phyloP scores from a whole-genome alignment of 352 stramenopile genomes.

The Phytopythium cucurbitacearum region DNA sequence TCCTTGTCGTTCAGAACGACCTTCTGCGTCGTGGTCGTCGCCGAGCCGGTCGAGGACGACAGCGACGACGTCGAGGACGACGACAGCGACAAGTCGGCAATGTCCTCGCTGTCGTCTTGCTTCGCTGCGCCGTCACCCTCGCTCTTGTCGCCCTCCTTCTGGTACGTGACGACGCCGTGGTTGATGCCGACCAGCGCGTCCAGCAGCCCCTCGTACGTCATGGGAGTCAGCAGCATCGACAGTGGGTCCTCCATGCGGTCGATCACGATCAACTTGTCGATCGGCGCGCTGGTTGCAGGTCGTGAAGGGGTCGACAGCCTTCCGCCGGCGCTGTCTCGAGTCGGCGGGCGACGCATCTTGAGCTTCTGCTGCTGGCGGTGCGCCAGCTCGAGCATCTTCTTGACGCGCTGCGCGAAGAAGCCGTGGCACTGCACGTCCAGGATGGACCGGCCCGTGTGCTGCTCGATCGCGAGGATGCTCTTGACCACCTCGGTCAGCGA shows the following conservation, averaged over 20 bases:
- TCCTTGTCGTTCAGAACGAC: constrained; percentile 67
- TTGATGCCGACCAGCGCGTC: constrained; percentile 71
- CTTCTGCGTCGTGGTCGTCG: constrained; percentile 29
- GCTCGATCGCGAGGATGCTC: constrained; percentile 58
- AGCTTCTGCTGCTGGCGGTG: constrained; percentile 34
- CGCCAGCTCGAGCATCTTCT: constrained; percentile 57
- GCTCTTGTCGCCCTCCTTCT: constrained; percentile 27
- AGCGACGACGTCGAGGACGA: neutral
- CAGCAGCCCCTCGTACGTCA: constrained; percentile 82
- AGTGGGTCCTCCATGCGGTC: constrained; percentile 77
- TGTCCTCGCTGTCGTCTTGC: constrained; percentile 2
- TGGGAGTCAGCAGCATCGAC: constrained; percentile 77
- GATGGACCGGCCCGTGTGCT: constrained; percentile 29
- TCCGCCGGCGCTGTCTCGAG: constrained; percentile 1
- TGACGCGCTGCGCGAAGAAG: constrained; percentile 47
- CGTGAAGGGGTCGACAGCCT: neutral
- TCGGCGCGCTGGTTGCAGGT: constrained; percentile 3
- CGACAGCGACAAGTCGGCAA: neutral
- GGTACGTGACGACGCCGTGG: constrained; percentile 63
- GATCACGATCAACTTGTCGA: constrained; percentile 64
- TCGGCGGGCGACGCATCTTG: constrained; percentile 13
- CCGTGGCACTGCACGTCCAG: constrained; percentile 42
- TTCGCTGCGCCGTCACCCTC: constrained; percentile 8
- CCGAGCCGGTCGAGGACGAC: neutral
- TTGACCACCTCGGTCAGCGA: constrained; percentile 57